Base-by-base conservation (phyloP, 2,329 filamentous ascomycete genomes). In the Alternaria angustiovoidea region DNA sequence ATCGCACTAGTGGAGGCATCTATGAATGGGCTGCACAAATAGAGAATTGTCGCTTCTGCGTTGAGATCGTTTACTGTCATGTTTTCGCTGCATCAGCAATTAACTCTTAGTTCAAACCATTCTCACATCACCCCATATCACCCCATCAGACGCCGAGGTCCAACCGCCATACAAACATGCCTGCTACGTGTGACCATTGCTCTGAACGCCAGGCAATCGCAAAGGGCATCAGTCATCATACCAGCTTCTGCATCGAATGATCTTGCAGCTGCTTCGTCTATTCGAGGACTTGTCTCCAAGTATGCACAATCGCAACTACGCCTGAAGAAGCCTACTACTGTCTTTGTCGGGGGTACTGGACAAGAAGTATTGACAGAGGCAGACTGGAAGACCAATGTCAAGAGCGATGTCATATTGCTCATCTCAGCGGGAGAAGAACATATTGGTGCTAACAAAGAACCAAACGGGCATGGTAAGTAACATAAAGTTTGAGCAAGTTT, bases 381-480 rank as follows among this genome's bases (percentile, higher is more conserved):
- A 39, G 73, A 76, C 26, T 78, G 74, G 75, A 66, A 63, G 43
- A 54, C 36, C 32, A 63, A 54, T 11, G 32, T 73, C 8, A 62
- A 57, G 24, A 60, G 75, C 46, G 74, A 78, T 57, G 54, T 71
- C 14, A 61, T 69, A 3, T 54, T 79, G 20, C 65, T 77, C 7
- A 62, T 75, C 2, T 75, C 71, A 28, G 64, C 65, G n/a, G 73
- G 74, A 26, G 75, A 78, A 48, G 71, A 75, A 8, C 75, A 74
- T 61, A 66, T 78, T 20, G 75, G 75, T 2, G 60, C 66, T 11
- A 71, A 61, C 55, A 71, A 65, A 39, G 69, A 68, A 43, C 51
- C 26, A 7, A 48, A 28, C 1, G 43, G 57, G 7, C 62, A 70
- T 60, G 59, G 65, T 73, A 62, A 62, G 67, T 61, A 26, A 43